Evolutionary conservation across 106 monocot species (phyloP), one percentile per base, ranked within the genome.

Genomic region (Ottelia alismoides): DNA sequence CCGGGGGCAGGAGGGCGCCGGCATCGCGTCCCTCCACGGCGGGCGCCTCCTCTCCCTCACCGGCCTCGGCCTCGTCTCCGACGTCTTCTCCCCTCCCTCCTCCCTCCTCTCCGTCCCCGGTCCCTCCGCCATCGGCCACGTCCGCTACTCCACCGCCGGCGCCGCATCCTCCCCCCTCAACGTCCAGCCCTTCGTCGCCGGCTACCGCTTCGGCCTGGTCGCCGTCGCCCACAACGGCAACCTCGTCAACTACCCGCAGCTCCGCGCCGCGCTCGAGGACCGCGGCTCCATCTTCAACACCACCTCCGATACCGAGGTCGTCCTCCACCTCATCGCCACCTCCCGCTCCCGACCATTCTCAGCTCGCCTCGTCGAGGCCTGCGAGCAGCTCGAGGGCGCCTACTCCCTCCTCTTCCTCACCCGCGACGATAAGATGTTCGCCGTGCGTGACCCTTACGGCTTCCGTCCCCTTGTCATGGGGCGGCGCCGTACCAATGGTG

Each of bases 401-500:
- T 82, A 66, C 58, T 77, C 82, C 18, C 56, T 82, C 27, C 23
- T 82, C 27, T 73, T 77, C 62, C 69, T 82, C 30, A 77, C 80
- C 5, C 49, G 58, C 3, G 47, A 63, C 27, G 30, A 26, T 5
- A 80, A 81, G 77, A 63, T 86, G 11, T 65, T 69, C 51, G 90
- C 85, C 12, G 84, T 72, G n/a, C 68, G 90, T 27, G 90, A 91
- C 56, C 75, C 90, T 2, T 53, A 51, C 49, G 90, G 90, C 24
- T 84, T 91, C 77, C 80, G 90, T 2, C 90, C 90, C 21, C 70
- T 91, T 10, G 90, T 88, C 14, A 54, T 79, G 31, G 83, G 88
- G 35, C 67, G 70, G 21, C 64, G 76, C 46, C 65, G 67, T 20
- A 44, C 68, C 50, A 66, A 60, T 30, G 62, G 72, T 44, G 74